Base-by-base conservation (phyloP, 768 basidiomycete genomes). In the Pisolithus microcarpus region DNA sequence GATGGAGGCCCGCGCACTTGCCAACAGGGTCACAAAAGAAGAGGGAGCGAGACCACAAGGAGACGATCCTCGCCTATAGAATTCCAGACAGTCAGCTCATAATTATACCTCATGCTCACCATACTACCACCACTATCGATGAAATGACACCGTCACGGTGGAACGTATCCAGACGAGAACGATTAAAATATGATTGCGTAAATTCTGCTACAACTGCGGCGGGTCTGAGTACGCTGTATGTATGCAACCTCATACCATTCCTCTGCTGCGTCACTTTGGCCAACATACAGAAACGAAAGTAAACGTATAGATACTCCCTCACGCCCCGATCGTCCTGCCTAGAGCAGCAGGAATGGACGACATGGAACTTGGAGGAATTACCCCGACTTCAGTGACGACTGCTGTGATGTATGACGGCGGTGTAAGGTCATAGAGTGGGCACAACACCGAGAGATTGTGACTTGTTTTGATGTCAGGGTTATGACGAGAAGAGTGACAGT, bases 341-440 rank as follows among this genome's bases (percentile, higher is more conserved):
- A 90, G 70, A 1, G 88, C 87, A 49, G 86, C 72, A 16, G 86
- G 84, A 66, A 91, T 87, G 37, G 86, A 85, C 59, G 85, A 82
- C 57, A 94, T 90, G 55, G 91, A 91, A 58, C 85, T 91, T 0
- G 93, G 91, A 4, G 93, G 93, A 55, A 95, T 96, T 49, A 97
- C 74, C 2, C 95, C 95, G 40, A 94, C 93, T 70, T 99, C 96
- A 3, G 95, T 97, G 49, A 97, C 92, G 21, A 99, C 91, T 16
- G 89, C 95, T 1, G 96, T 95, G 55, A 99, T 93, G 63, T 82
- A 87, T 18, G 80, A 80, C 1, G 94, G 87, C 2, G 95, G 91
- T 2, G 96, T 96, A 40, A 98, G 74, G 66, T 99, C 96, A 62
- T 98, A 99, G 11, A 97, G 68, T 6, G 95, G 87, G 65, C 87